Base-by-base conservation (phyloP, 78 protist genomes). In the Thecamonas trahens region DNA sequence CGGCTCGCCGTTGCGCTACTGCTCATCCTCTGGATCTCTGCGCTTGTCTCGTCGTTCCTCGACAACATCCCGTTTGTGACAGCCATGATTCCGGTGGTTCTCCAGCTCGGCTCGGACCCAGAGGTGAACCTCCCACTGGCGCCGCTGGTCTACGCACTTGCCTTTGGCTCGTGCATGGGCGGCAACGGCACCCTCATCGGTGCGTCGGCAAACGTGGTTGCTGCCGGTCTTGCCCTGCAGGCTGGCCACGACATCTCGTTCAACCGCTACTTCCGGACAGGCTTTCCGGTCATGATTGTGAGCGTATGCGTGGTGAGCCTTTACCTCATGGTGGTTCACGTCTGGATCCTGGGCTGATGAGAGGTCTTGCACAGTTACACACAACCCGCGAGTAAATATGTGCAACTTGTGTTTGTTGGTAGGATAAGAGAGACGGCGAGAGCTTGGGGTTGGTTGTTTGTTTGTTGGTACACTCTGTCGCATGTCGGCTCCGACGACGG, bases 161-260 rank as follows among this genome's bases (percentile, higher is more conserved):
- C 92, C 2, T 59, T 83, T 24, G 92, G 92, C 34, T 73, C 88
- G 20, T 82, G 89, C 50, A 58, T 87, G 11, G 88, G 92, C 32
- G 92, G 89, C 59, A 83, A 79, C 64, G 92, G 92, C 44, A 76
- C 92, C 14, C 58, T 87, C 26, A 70, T 85, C 45, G 85, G 77
- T 35, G 67, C 75, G 35, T 13, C 35, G 8, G 79, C 79, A 9
- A 74, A 74, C 72, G 49, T 74, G 0, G 79, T 74, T 28, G 11
- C 44, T 3, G 71, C 44, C 22, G 70, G 64, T 22, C 1, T 74
- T 1, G 50, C 61, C 63, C n/a, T 57, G 47, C 40, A 26, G 29
- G 57, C 14, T 37, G 75, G 75, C 67, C 2, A 40, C 29, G 34
- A 29, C 26, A 40, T 61, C 53, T 22, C 35, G 38, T 61, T 61